Conservation (phyloP, 306 rosid species). For the Inga leiocalycina region DNA sequence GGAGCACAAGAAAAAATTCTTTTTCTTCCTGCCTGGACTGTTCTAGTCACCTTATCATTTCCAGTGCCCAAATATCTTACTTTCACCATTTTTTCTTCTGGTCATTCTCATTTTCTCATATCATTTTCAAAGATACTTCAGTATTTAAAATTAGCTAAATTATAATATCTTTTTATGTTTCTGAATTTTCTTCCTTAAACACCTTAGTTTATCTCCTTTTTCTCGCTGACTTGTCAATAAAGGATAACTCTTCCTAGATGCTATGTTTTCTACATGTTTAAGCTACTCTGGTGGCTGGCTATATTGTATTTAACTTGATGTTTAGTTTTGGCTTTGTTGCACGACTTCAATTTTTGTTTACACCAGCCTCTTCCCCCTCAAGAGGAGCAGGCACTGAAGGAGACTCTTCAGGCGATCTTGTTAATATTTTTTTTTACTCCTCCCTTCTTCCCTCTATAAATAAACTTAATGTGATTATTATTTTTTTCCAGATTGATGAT, state of each 20-base stretch:
- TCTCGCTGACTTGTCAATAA: background rate
- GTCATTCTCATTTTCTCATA: background rate
- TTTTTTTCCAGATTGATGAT: conserved; percentile 78
- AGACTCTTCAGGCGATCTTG: conserved; percentile 66
- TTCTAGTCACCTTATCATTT: background rate
- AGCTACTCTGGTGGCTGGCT: background rate
- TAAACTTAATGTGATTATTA: background rate
- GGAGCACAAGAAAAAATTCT: too few species aligned
- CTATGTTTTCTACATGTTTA: background rate
- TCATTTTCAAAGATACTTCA: background rate
- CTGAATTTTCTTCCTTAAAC: background rate
- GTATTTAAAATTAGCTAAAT: too few species aligned
- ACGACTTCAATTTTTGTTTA: background rate
- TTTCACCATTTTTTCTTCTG: background rate
- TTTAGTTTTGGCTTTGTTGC: background rate
- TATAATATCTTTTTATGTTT: background rate
- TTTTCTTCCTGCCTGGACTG: background rate
- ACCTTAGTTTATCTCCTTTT: background rate
- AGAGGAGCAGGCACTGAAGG: conserved; percentile 91
- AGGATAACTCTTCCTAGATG: background rate
- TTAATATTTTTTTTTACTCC: background rate
- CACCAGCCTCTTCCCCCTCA: conserved; percentile 80
- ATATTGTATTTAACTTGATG: background rate
- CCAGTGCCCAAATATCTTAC: background rate
- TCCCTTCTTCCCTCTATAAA: background rate